phyloP scores from a whole-genome alignment of 2,329 filamentous ascomycete genomes.

The Biscogniauxia mediterranea region DNA sequence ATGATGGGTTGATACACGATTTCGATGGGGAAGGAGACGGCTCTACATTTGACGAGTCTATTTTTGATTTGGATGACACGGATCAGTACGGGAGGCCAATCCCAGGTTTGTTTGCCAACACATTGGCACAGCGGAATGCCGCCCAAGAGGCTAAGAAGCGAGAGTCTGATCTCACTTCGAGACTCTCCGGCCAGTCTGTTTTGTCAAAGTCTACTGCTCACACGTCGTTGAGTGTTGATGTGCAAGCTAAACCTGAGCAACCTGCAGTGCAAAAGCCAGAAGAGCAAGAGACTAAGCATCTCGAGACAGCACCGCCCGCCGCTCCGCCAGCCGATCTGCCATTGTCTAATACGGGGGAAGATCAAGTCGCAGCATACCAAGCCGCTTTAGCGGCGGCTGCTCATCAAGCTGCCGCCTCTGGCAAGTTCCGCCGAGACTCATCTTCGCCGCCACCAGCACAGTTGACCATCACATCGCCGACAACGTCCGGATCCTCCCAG shows the following conservation, averaged over 20 bases:
- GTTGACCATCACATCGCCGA: conserved; percentile 37
- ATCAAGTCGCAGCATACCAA: conserved; percentile 66
- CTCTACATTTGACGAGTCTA: conserved; percentile 66
- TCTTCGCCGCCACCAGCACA: conserved; percentile 39
- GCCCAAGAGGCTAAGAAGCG: conserved; percentile 37
- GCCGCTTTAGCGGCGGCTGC: conserved; percentile 81
- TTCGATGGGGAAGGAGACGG: conserved; percentile 52
- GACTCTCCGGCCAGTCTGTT: conserved; percentile 44
- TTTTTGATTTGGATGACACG: conserved; percentile 69
- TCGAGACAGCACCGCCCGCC: conserved; percentile 19
- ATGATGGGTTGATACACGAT: conserved; percentile 59
- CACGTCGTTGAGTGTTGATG: conserved; percentile 46
- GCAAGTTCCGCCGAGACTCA: conserved; percentile 67
- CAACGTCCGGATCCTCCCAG: conserved; percentile 31
- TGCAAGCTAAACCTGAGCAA: conserved; percentile 22
- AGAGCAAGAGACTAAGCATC: conserved; percentile 12
- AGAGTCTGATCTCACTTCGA: conserved; percentile 47
- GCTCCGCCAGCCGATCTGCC: conserved; percentile 13
- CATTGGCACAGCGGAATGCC: conserved; percentile 45
- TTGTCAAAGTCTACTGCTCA: conserved; percentile 49
- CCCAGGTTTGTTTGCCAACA: conserved; percentile 55
- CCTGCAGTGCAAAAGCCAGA: conserved; percentile 1
- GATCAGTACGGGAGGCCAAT: conserved; percentile 61
- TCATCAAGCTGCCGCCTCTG: conserved; percentile 70
- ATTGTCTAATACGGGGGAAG: conserved; percentile 18